Base-by-base conservation (phyloP, 805 yeast genomes). In the Saccharomycopsis sp. region DNA sequence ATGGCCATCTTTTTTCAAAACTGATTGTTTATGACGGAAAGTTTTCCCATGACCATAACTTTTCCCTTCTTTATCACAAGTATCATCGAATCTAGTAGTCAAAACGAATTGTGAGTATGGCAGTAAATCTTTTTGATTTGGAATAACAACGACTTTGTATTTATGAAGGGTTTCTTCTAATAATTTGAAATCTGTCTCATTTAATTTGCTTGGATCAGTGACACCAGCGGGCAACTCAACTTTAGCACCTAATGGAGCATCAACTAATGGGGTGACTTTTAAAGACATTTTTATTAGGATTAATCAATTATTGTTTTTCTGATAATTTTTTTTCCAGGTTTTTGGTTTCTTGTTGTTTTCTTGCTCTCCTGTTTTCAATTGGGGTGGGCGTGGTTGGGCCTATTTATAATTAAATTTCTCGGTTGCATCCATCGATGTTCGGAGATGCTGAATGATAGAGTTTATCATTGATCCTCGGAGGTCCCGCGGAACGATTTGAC, bases 1-100 rank as follows among this genome's bases (percentile, higher is more conserved):
- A 47, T 74, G 73, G 36, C 95, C 94, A 58, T 87, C 96, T 57
- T 81, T 83, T 51, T 77, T 77, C 51, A 87, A 72, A 20, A 87
- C 85, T 1, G 89, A 74, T 49, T 75, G 68, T 43, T 68, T 64
- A 51, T 81, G 79, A 51, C 81, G 75, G 60, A 79, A 77, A 49
- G 84, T 82, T 59, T 85, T 82, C 46, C 90, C 89, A 56, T 87
- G 96, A 26, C 96, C 96, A 56, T 87, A 87, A 20, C 74, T 74
- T 34, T 83, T 80, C 8, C 64, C 64, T n/a, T 56, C 56, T 22
- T 53, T 53, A 37, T 65, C 67, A 45, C 79, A 70, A 3, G 85
- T 67, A 20, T 90, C 87, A 56, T 87, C 96, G 57, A 86, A 82
- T 55, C 84, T 74, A 48, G 81, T 74, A 24, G 95, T 87, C 42